Evolutionary conservation across 1,139 yeast genomes (phyloP), one percentile per base, ranked within the genome.

Genomic region (Sugiyamaella grinbergsii): DNA sequence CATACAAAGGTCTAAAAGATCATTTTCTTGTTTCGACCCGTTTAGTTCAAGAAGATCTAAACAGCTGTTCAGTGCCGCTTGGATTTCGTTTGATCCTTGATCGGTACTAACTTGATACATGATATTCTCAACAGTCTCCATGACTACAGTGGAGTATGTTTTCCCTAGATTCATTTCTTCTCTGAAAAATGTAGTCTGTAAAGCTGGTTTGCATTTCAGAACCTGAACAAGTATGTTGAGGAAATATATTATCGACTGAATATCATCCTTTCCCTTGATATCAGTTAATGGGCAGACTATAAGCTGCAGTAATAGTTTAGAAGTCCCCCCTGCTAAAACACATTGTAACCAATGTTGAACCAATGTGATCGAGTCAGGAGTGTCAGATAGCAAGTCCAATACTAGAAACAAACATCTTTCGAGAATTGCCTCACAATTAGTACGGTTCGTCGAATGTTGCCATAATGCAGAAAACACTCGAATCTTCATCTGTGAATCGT

Each of bases 381-480:
- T 55, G 6, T 56, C 54, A 15, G 57, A 58, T 18, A 86, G 63
- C 45, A 80, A 85, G 62, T 89, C 96, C 16, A 88, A 63, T 10
- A 88, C 70, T 4, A 88, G 62, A 54, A 83, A 81, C n/a, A 89
- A 67, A 0, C 95, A 93, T 52, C 84, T 73, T 10, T 76, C 71
- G 19, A 89, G 67, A 6, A 90, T 69, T 0, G 66, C 61, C 10
- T 76, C 78, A 13, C 68, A 72, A 31, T 69, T 68, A 11, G 64
- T 58, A 3, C 76, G 69, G 32, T 71, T 70, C 15, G 69, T 64
- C 24, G 77, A 65, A 52, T 71, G 71, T 6, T 60, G 58, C 81
- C 81, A 77, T 13, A 77, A 54, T 2, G 68, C 64, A 6, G 66
- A 54, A 38, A 74, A 67, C 10, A 77, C 72, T 16, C 54, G 38